Conservation (phyloP, 2,329 filamentous ascomycete genomes). For the Macroventuria anomochaeta region DNA sequence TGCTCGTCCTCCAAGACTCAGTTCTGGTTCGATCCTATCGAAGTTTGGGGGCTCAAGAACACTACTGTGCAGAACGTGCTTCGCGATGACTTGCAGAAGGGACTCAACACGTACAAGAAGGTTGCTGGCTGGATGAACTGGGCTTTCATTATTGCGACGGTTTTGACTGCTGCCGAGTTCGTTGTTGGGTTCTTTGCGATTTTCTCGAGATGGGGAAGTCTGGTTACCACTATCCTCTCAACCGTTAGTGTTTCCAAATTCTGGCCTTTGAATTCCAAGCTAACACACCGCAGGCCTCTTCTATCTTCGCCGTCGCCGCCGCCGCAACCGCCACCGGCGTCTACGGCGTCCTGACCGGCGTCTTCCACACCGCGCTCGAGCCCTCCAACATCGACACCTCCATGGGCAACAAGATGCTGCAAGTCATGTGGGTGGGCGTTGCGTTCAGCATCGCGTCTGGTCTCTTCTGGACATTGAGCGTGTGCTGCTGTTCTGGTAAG, state of each 20-base stretch:
- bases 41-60: constrained; percentile 67
- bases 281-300: constrained; percentile 52
- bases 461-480: constrained; percentile 89
- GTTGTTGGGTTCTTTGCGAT: constrained; percentile 81
- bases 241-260: constrained; percentile 58
- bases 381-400: constrained; percentile 72
- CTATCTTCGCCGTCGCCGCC: constrained; percentile 67
- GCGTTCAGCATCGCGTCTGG: constrained; percentile 76
- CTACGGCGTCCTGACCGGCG: constrained; percentile 71
- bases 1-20: constrained; percentile 76
- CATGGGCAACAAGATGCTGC: constrained; percentile 74
- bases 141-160: constrained; percentile 76
- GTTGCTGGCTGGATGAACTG: constrained; percentile 84
- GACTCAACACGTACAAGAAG: constrained; percentile 74
- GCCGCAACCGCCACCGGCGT: constrained; percentile 78
- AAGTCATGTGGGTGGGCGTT: constrained; percentile 77
- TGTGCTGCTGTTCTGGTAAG: constrained; percentile 87
- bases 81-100: constrained; percentile 69
- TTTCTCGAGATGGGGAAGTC: constrained; percentile 81
- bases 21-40: constrained; percentile 78
- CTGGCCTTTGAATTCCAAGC: constrained; percentile 31
- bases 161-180: constrained; percentile 73
- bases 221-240: constrained; percentile 80
- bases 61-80: constrained; percentile 61
- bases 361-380: constrained; percentile 70